These are phyloP conservation scores for Flaveria trinervia DNA, from an alignment of 129 eudicot genomes.

Conservation along the genomic window DNA sequence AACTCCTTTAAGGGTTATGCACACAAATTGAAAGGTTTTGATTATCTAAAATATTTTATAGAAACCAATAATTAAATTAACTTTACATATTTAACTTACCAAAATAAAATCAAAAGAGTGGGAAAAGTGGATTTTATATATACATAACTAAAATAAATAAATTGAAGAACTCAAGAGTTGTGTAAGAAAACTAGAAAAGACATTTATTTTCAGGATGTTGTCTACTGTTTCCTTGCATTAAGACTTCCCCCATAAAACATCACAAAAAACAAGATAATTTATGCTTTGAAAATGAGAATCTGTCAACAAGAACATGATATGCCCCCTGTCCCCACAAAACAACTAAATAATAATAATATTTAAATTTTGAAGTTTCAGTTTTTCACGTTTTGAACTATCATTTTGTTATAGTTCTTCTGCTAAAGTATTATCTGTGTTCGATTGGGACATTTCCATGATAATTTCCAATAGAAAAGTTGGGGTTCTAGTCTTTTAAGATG, in stretches of 20 bases:
- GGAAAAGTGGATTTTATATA: too few species aligned
- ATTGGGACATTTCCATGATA: too few species aligned
- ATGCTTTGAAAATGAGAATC: conserved; percentile 38
- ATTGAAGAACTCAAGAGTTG: neutral
- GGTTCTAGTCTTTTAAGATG: too few species aligned
- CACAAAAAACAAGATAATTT: conserved; percentile 29
- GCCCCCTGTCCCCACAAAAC: conserved; percentile 28
- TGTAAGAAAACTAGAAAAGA: neutral
- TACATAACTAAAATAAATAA: too few species aligned
- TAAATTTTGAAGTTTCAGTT: neutral
- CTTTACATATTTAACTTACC: neutral
- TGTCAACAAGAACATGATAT: conserved; percentile 36
- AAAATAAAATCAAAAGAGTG: neutral
- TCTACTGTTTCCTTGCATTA: conserved; percentile 7
- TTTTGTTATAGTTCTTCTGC: neutral
- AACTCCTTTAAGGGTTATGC: too few species aligned
- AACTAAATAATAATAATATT: neutral
- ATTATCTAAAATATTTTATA: too few species aligned
- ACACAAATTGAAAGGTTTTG: too few species aligned
- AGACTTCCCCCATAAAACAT: conserved; percentile 23
- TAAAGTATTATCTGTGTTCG: too few species aligned
- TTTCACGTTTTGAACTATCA: neutral
- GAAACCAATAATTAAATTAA: too few species aligned
- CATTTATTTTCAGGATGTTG: conserved; percentile 10
- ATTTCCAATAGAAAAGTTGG: too few species aligned